Percentiles rank a stretch among this genome's conserved stretches.
phyloP scores from a whole-genome alignment of 345 rosid genomes.

The Geranium brycei region DNA sequence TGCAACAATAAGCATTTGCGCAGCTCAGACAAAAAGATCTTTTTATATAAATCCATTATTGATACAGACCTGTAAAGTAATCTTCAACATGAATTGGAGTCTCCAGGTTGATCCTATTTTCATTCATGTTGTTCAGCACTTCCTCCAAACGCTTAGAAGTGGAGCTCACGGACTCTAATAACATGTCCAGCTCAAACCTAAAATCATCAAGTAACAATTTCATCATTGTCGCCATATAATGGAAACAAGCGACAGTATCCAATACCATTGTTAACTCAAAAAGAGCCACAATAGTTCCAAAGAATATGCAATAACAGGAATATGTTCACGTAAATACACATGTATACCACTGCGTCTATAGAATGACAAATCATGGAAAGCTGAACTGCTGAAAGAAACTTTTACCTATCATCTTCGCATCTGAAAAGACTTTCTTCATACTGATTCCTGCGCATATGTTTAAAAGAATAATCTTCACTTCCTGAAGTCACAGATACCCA shows the following conservation, averaged over 20 bases:
- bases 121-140: constrained; percentile 51
- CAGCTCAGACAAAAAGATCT: not conserved
- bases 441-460: constrained; percentile 94
- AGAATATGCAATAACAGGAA: not conserved
- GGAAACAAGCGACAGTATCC: not conserved
- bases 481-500: constrained; percentile 98
- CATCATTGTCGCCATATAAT: not conserved
- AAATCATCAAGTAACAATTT: not conserved
- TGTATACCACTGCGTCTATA: no score
- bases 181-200: constrained; percentile 98
- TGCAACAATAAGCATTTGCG: constrained; percentile 2
- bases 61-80: constrained; percentile 57
- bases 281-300: not conserved
- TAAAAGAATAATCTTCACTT: constrained; percentile 90
- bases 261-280: not conserved
- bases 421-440: constrained; percentile 92
- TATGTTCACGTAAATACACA: not conserved
- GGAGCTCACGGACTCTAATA: constrained; percentile 85
- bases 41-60: no score
- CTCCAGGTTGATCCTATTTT: constrained; percentile 42
- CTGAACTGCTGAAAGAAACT: not conserved
- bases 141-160: constrained; percentile 77
- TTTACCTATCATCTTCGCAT: constrained; percentile 97
- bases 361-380: not conserved
- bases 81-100: constrained; percentile 50